Percentiles rank a stretch among this genome's conserved stretches.
Evolutionary conservation across 176 grass and related monocot genomes (phyloP).

Genomic region (Oryza nivara): DNA sequence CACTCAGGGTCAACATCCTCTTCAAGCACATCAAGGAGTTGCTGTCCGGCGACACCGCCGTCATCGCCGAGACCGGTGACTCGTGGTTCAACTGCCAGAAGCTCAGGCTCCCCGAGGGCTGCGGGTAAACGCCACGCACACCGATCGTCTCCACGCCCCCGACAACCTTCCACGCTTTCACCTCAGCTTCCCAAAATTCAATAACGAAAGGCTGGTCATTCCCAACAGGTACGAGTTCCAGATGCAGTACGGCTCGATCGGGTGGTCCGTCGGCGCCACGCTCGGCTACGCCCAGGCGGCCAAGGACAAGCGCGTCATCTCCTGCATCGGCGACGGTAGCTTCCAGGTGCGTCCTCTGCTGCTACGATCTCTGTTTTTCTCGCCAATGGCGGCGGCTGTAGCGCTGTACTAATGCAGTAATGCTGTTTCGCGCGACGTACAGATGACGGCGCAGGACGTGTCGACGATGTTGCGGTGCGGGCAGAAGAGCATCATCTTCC

Average conservation of each 20-base stretch:
- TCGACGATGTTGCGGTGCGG: conserved; percentile 70
- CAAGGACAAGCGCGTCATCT: conserved; percentile 66
- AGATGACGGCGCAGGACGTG: conserved; percentile 69
- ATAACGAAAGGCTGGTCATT: conserved; percentile 9
- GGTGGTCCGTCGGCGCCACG: conserved; percentile 72
- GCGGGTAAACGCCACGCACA: conserved; percentile 39
- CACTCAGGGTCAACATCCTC: conserved; percentile 61
- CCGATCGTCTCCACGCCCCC: not conserved
- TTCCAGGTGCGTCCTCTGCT: conserved; percentile 46
- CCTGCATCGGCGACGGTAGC: conserved; percentile 73
- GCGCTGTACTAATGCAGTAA: conserved; percentile 11
- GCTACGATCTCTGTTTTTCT: not conserved
- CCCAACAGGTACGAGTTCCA: conserved; percentile 63
- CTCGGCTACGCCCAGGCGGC: conserved; percentile 72
- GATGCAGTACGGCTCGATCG: conserved; percentile 79
- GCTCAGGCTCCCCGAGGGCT: conserved; percentile 65
- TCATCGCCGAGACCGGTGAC: conserved; percentile 72
- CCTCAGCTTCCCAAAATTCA: not conserved
- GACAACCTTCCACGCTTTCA: not conserved
- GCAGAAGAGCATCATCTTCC: conserved; percentile 69
- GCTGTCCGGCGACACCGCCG: conserved; percentile 52
- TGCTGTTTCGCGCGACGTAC: no score
- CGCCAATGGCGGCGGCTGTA: not conserved
- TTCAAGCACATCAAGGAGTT: conserved; percentile 72
- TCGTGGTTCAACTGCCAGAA: conserved; percentile 84